Base-by-base conservation (phyloP, 177 flowering plant species). In the Telopea speciosissima region DNA sequence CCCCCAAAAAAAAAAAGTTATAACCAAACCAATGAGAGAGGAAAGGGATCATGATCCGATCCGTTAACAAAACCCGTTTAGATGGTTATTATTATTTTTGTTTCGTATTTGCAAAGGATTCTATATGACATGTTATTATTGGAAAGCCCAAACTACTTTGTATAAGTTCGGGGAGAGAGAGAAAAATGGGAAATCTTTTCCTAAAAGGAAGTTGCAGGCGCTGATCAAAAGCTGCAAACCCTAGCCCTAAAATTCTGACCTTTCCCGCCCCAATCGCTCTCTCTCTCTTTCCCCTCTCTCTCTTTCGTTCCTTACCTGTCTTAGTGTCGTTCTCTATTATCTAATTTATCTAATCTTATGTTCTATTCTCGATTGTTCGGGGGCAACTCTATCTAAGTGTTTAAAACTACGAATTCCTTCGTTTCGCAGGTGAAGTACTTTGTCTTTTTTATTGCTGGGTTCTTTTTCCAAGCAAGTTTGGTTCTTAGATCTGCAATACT, bases 401-500 rank as follows among this genome's bases (percentile, higher is more conserved):
- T 61, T 40, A 6, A 42, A 24, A 12, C 22, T 40, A 14, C 23
- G 14, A 61, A 69, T 0, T 45, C 31, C 56, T 23, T 62, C 36
- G 24, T 8, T 69, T 63, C 36, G 13, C 13, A 60, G 31, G 54
- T 31, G 31, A 56, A n/a, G 13, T 36, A 16, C 49, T 69, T 40
- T 14, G 21, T 23, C n/a, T n/a, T n/a, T n/a, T 23, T 24, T 62
- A 62, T 7, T 19, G n/a, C 22, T 62, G 28, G 65, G 40, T 17
- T 61, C 56, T 56, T 31, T 11, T n/a, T 33, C 59, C 19, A 24
- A 70, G 59, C 17, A 62, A 70, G 16, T 33, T 63, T 22, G 61
- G 54, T 36, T 70, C 76, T 63, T 67, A 54, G 69, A 68, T 75
- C 70, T 72, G 69, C 60, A 54, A 70, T 40, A 24, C 45, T 28